Conservation (phyloP, 1,284 basidiomycete species). For the Phellopilus nigrolimitatus region DNA sequence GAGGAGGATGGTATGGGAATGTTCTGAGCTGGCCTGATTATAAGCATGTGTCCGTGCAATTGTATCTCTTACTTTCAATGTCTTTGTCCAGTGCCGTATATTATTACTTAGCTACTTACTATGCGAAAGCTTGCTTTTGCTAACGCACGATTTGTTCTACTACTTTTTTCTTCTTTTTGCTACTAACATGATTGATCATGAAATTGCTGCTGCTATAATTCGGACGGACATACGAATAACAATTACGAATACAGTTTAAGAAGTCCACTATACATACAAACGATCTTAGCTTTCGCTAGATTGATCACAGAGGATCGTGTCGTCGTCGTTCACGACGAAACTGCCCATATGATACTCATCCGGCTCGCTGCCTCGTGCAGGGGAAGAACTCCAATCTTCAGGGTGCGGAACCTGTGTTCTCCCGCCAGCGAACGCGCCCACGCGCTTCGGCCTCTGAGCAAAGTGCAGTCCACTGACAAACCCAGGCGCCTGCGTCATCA, state of each 20-base stretch:
- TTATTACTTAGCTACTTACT: constrained; percentile 4
- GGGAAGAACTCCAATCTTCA: constrained; percentile 52
- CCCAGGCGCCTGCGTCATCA: constrained; percentile 61
- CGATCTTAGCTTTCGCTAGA: constrained; percentile 26
- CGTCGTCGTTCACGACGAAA: constrained; percentile 75
- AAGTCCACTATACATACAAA: constrained; percentile 2
- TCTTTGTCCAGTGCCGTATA: constrained; percentile 6
- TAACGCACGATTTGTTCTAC: too few species aligned
- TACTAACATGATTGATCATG: too few species aligned
- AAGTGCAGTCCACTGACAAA: constrained; percentile 48
- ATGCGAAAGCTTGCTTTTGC: background rate
- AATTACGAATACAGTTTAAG: background rate
- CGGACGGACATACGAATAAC: too few species aligned
- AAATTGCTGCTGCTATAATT: too few species aligned
- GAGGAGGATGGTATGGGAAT: constrained; percentile 28
- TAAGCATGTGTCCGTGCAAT: background rate
- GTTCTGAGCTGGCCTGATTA: constrained; percentile 19
- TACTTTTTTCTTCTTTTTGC: too few species aligned
- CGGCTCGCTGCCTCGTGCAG: constrained; percentile 35
- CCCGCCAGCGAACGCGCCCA: constrained; percentile 34
- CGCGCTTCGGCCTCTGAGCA: constrained; percentile 42
- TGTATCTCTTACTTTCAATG: constrained; percentile 15
- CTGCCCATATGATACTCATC: constrained; percentile 69
- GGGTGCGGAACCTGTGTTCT: constrained; percentile 23
- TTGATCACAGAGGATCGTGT: constrained; percentile 36